A percentile compares a stretch with the other conserved stretches of the same genome.
Conservation (phyloP, 1,139 yeast genomes). For the Pichiaceae sp. region DNA sequence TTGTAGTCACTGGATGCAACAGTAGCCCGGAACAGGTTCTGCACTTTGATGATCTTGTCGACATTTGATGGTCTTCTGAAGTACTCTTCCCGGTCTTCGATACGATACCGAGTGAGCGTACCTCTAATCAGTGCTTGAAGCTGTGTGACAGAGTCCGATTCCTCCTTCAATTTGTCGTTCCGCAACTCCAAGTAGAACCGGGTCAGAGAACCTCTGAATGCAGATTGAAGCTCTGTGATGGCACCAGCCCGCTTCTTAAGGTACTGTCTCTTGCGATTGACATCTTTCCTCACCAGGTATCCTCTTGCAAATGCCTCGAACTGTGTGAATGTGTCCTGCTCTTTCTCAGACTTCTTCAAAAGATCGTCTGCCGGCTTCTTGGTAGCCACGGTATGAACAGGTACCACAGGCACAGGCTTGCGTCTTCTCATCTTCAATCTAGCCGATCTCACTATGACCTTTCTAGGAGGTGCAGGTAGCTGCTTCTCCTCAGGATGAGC, state of each 20-base stretch:
- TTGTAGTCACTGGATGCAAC: conserved; percentile 69
- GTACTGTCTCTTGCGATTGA: conserved; percentile 20
- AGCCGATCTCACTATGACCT: background rate
- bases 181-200: conserved; percentile 43
- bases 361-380: conserved; percentile 43
- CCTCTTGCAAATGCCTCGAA: conserved; percentile 43
- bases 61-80: conserved; percentile 42
- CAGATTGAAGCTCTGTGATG: conserved; percentile 28
- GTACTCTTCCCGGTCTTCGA: conserved; percentile 36
- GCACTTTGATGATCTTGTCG: conserved; percentile 58
- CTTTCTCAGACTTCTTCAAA: conserved; percentile 24
- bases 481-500: conserved; percentile 15
- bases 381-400: conserved; percentile 42
- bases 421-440: background rate
- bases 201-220: conserved; percentile 37
- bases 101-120: conserved; percentile 27
- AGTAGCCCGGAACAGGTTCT: conserved; percentile 62
- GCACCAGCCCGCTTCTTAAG: conserved; percentile 23
- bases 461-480: conserved; percentile 1
- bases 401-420: conserved; percentile 1
- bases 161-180: conserved; percentile 45
- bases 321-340: conserved; percentile 21
- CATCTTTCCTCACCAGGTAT: conserved; percentile 27
- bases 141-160: conserved; percentile 29
- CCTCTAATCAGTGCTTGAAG: conserved; percentile 51